A percentile compares a stretch with the other conserved stretches of the same genome.
Evolutionary conservation across 306 rosid genomes (phyloP).

Genomic region (Astragalus membranaceus): DNA sequence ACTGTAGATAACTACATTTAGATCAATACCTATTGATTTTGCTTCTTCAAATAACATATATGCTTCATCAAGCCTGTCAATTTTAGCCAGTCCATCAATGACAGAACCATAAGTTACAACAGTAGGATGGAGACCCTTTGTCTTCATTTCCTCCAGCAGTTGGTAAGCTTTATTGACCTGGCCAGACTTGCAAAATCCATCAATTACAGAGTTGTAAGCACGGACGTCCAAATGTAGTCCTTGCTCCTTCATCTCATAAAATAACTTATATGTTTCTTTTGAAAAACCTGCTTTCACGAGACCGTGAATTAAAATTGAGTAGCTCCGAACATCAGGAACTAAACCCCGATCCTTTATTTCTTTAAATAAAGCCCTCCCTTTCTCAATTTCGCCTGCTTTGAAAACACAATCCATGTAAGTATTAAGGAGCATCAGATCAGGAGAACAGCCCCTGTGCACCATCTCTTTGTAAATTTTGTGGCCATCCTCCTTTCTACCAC

Average conservation of each 20-base stretch:
- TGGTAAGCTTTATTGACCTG: constrained; percentile 90
- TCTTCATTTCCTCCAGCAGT: constrained; percentile 86
- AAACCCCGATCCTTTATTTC: constrained; percentile 68
- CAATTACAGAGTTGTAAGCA: constrained; percentile 74
- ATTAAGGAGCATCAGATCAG: constrained; percentile 81
- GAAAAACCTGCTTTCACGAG: constrained; percentile 87
- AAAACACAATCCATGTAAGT: constrained; percentile 90
- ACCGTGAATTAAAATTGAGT: constrained; percentile 82
- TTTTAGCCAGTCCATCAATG: constrained; percentile 86
- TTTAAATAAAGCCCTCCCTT: constrained; percentile 76
- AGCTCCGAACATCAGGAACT: constrained; percentile 68
- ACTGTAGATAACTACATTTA: constrained; percentile 68
- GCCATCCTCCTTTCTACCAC: constrained; percentile 92
- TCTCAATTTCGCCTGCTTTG: constrained; percentile 77
- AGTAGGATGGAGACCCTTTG: constrained; percentile 75
- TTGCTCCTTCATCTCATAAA: constrained; percentile 78
- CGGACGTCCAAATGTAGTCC: constrained; percentile 75
- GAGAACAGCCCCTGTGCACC: constrained; percentile 58
- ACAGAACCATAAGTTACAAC: constrained; percentile 89
- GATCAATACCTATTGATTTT: constrained; percentile 62
- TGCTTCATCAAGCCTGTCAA: constrained; percentile 93
- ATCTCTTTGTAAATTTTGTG: constrained; percentile 93
- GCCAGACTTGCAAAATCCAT: constrained; percentile 88
- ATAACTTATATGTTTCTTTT: constrained; percentile 63
- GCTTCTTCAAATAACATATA: constrained; percentile 97